Conservation (phyloP, 1,284 basidiomycete genomes). For the Marasmius sp. region DNA sequence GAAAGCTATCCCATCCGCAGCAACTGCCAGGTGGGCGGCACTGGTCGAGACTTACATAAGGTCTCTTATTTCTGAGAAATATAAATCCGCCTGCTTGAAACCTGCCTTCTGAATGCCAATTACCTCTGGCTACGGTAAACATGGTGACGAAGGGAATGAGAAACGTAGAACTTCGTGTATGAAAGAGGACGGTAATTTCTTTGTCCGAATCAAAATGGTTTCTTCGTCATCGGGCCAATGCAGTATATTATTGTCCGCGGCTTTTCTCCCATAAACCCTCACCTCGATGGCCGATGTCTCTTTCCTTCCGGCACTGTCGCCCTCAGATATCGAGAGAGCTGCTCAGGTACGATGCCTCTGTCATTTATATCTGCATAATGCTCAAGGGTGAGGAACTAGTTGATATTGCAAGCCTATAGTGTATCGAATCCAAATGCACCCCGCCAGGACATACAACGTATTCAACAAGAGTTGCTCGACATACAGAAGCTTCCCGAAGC, state of each 20-base stretch:
- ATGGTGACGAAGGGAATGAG: too few relatives aligned
- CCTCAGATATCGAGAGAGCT: constrained; percentile 26
- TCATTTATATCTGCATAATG: background rate
- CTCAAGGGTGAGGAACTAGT: constrained; percentile 25
- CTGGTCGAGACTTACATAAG: background rate
- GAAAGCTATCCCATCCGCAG: background rate
- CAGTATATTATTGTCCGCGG: too few relatives aligned
- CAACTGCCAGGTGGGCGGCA: background rate
- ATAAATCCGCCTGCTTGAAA: too few relatives aligned
- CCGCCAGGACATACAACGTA: constrained; percentile 58
- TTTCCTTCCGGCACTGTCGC: background rate
- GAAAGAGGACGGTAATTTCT: background rate
- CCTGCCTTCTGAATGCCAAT: too few relatives aligned
- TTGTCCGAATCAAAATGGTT: background rate
- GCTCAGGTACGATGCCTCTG: constrained; percentile 16
- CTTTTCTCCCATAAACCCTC: background rate
- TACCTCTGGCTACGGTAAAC: too few relatives aligned
- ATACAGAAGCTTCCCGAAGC: constrained; percentile 70
- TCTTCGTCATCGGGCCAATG: too few relatives aligned
- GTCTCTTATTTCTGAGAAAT: background rate
- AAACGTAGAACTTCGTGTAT: background rate
- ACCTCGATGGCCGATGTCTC: constrained; percentile 1
- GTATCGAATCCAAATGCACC: constrained; percentile 45
- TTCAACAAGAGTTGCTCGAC: constrained; percentile 73
- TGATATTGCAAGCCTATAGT: constrained; percentile 64